Evolutionary conservation across 441 rosid genomes (phyloP).

Genomic region (Capsella rubella): DNA sequence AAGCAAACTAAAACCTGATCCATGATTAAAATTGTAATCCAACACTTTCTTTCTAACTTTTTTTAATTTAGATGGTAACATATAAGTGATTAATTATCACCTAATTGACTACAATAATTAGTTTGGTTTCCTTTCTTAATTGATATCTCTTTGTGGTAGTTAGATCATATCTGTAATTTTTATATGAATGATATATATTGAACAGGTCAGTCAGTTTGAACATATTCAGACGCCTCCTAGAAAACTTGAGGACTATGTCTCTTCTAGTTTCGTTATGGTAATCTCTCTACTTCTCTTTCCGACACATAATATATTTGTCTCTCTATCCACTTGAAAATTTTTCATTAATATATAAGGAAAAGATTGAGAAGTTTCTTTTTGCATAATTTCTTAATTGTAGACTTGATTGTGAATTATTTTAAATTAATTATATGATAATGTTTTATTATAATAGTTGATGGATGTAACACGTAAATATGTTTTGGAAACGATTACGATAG

Average conservation of each 20-base stretch:
- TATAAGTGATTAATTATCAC: neutral
- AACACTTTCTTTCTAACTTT: neutral
- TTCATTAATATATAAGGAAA: slow-evolving; percentile 17
- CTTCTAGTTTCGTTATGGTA: slow-evolving; percentile 57
- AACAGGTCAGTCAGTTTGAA: slow-evolving; percentile 61
- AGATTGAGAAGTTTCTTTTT: slow-evolving; percentile 14
- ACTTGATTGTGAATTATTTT: slow-evolving; percentile 15
- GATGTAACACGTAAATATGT: slow-evolving; percentile 23
- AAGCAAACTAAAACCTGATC: slow-evolving; percentile 6
- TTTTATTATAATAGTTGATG: neutral
- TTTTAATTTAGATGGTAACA: slow-evolving; percentile 2
- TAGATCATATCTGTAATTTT: slow-evolving; percentile 24
- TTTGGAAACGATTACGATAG: slow-evolving; percentile 38
- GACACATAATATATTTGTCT: slow-evolving; percentile 4
- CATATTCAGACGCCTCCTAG: slow-evolving; percentile 48
- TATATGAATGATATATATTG: slow-evolving; percentile 18
- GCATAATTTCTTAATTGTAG: neutral
- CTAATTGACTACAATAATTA: slow-evolving; percentile 7
- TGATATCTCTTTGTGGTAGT: neutral
- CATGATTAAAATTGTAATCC: neutral
- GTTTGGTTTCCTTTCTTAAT: neutral
- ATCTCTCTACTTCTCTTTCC: slow-evolving; percentile 28
- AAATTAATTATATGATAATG: too few species aligned
- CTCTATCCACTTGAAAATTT: slow-evolving; percentile 3
- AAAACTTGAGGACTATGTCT: slow-evolving; percentile 59